Percentiles rank a stretch among this genome's conserved stretches.
Conservation (phyloP, 1,139 yeast species). For the Sugiyamaella pinicola region DNA sequence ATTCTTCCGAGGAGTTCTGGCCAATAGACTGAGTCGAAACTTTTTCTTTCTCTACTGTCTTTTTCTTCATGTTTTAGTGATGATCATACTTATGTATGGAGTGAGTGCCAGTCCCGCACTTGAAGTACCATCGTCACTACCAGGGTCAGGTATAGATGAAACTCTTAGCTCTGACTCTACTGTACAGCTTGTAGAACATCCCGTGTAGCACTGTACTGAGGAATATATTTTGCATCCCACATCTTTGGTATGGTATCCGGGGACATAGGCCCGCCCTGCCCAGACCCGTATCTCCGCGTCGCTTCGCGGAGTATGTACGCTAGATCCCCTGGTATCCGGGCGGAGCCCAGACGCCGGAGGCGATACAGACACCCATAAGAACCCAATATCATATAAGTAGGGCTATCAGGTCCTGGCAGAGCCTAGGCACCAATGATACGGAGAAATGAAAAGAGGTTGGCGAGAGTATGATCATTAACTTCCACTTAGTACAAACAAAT, state of each 20-base stretch:
- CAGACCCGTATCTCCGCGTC: background rate
- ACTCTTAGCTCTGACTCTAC: conserved; percentile 4
- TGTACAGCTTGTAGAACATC: conserved; percentile 14
- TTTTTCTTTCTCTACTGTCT: conserved; percentile 73
- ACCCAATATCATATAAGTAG: too few relatives aligned
- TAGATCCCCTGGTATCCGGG: too few relatives aligned
- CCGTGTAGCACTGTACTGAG: background rate
- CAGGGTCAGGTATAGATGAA: background rate
- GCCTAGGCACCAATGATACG: conserved; percentile 1
- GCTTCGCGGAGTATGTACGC: background rate
- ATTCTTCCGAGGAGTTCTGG: conserved; percentile 70
- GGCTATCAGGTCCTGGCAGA: conserved; percentile 11
- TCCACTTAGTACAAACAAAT: conserved; percentile 17
- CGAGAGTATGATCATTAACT: conserved; percentile 19
- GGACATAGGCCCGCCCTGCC: background rate
- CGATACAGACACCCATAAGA: too few relatives aligned
- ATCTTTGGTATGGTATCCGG: background rate
- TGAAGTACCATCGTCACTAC: conserved; percentile 10
- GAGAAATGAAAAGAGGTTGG: background rate
- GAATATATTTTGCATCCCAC: background rate
- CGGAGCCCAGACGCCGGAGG: background rate
- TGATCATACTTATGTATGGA: conserved; percentile 49
- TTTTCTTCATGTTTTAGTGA: conserved; percentile 72
- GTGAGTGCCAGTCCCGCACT: conserved; percentile 13
- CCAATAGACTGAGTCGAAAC: conserved; percentile 72